Evolutionary conservation across 306 rosid species (phyloP).

Genomic region (Quercus glauca): DNA sequence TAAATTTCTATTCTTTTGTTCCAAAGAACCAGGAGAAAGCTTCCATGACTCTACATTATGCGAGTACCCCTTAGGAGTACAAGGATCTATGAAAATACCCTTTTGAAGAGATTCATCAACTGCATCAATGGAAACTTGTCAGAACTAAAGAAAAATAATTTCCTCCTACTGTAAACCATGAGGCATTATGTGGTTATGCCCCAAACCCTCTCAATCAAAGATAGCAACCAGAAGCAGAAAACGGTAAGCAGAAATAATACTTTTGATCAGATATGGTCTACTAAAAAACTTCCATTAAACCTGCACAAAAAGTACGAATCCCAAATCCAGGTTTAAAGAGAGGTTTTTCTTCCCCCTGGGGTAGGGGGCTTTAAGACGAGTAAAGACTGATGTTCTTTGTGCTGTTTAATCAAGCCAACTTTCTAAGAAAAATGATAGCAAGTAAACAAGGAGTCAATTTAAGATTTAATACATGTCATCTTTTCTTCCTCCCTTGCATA

Average conservation of each 20-base stretch:
- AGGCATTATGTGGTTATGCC: not conserved
- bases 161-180: conserved; percentile 5
- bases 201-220: not conserved
- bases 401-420: no score
- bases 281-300: no score
- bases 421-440: no score
- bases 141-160: conserved; percentile 18
- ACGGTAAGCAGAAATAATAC: not conserved
- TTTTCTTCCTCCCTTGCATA: no score
- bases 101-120: conserved; percentile 54
- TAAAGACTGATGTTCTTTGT: no score
- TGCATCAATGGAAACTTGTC: conserved; percentile 45
- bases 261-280: no score
- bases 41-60: conserved; percentile 40
- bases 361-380: no score
- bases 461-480: no score
- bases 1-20: conserved; percentile 28
- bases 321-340: no score
- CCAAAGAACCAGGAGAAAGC: conserved; percentile 49
- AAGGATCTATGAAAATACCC: conserved; percentile 63
- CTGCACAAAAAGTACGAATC: no score
- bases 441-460: no score
- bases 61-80: conserved; percentile 79
- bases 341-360: no score
- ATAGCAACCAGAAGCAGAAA: not conserved